These are phyloP conservation scores for Withania somnifera DNA, from an alignment of 305 asterid genomes.

Conservation along the genomic window DNA sequence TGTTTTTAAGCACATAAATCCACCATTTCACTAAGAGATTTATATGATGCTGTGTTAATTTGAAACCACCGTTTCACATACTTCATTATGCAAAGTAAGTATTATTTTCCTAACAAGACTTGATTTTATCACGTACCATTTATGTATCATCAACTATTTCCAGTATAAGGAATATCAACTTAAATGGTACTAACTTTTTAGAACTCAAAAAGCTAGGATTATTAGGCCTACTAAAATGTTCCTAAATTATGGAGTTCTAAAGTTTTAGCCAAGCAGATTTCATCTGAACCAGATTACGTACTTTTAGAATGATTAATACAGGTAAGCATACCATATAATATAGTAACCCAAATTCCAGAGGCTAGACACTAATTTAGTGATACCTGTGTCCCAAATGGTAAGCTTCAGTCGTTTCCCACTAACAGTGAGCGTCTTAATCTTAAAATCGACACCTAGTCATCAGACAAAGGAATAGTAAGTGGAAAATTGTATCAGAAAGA, in stretches of 20 bases:
- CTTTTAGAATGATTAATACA: not conserved
- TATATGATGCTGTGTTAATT: no score
- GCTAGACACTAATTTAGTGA: not conserved
- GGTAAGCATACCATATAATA: not conserved
- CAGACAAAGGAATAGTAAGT: not conserved
- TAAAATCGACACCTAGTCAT: constrained; percentile 75
- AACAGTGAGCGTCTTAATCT: constrained; percentile 59
- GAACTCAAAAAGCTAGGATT: no score
- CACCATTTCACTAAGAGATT: not conserved
- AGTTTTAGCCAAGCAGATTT: not conserved
- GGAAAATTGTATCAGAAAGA: not conserved
- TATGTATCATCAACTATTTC: no score
- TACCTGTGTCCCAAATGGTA: constrained; percentile 92
- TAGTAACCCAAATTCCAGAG: not conserved
- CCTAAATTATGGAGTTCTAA: not conserved
- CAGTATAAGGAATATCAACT: no score
- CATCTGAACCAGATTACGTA: not conserved
- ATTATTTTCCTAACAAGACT: no score
- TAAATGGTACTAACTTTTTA: no score
- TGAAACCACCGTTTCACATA: no score
- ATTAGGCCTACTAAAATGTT: no score
- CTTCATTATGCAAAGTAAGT: no score
- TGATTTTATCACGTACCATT: no score
- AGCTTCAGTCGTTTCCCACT: constrained; percentile 69
- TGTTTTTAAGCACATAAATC: not conserved